Conservation (phyloP, 345 rosid genomes). For the Toxicodendron radicans region DNA sequence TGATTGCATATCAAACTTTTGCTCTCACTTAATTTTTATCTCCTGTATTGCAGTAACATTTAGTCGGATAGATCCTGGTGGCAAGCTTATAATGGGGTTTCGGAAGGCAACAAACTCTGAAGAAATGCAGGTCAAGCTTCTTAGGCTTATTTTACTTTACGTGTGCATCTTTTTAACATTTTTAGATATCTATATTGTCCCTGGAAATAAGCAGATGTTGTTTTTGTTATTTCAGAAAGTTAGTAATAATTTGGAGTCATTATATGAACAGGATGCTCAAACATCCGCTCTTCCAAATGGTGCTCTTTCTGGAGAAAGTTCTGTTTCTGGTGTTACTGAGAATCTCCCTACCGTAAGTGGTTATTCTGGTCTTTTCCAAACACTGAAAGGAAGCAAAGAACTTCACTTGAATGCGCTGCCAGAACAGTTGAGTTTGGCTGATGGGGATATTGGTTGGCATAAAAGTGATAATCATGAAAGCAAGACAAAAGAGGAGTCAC, state of each 20-base stretch:
- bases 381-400: conserved; percentile 38
- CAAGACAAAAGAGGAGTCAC: conserved; percentile 37
- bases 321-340: conserved; percentile 49
- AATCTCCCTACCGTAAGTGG: conserved; percentile 39
- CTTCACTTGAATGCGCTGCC: conserved; percentile 36
- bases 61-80: conserved; percentile 82
- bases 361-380: conserved; percentile 41
- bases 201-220: not conserved
- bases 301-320: conserved; percentile 46
- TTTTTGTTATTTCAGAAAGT: not conserved
- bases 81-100: conserved; percentile 76
- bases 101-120: conserved; percentile 59
- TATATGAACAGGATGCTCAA: conserved; percentile 45
- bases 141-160: conserved; percentile 1
- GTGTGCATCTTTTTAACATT: conserved; percentile 10
- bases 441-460: conserved; percentile 44
- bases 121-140: conserved; percentile 54
- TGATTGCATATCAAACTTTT: not conserved
- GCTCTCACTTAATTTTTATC: conserved; percentile 11
- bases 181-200: not conserved
- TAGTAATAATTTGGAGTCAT: conserved; percentile 9
- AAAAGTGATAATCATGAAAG: conserved; percentile 46
- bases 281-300: conserved; percentile 40
- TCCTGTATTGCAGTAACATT: conserved; percentile 57
- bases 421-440: conserved; percentile 41